Evolutionary conservation across 2,329 filamentous ascomycete genomes (phyloP).

Genomic region (Chlorencoelia australis): DNA sequence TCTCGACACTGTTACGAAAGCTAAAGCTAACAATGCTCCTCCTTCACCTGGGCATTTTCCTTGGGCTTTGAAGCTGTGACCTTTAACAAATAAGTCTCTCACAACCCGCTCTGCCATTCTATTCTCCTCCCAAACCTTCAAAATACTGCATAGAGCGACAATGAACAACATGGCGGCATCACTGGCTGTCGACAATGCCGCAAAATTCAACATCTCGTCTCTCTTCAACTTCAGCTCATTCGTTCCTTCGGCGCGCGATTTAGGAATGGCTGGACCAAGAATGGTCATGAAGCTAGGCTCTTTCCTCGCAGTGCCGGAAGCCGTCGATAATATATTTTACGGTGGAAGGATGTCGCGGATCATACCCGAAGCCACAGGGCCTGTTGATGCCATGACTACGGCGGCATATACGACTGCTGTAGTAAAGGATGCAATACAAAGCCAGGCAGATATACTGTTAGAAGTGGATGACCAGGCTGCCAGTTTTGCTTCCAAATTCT

Average conservation of each 20-base stretch:
- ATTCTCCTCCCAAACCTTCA: too few relatives aligned
- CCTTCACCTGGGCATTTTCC: too few relatives aligned
- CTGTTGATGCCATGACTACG: conserved; percentile 29
- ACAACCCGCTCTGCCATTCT: too few relatives aligned
- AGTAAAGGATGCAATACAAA: conserved; percentile 16
- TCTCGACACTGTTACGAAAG: too few relatives aligned
- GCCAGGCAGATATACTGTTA: conserved; percentile 22
- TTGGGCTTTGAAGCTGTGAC: too few relatives aligned
- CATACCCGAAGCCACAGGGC: conserved; percentile 47
- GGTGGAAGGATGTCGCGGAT: conserved; percentile 43
- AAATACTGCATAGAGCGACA: too few relatives aligned
- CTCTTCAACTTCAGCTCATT: conserved; percentile 44
- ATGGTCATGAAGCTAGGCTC: conserved; percentile 59
- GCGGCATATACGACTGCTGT: conserved; percentile 34
- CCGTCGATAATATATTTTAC: conserved; percentile 43
- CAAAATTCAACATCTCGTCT: conserved; percentile 36
- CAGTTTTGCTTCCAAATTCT: conserved; percentile 38
- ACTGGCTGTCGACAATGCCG: conserved; percentile 14
- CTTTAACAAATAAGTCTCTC: too few relatives aligned
- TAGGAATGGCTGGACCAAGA: conserved; percentile 59
- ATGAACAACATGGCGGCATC: conserved; percentile 17
- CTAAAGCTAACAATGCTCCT: too few relatives aligned
- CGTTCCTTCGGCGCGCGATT: conserved; percentile 55
- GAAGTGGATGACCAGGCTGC: conserved; percentile 32
- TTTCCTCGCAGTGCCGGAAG: conserved; percentile 50